Percentiles rank a stretch among this genome's conserved stretches.
These are phyloP conservation scores for Aspergillus latus DNA, from an alignment of 2,329 filamentous ascomycete species.

Conservation along the genomic window DNA sequence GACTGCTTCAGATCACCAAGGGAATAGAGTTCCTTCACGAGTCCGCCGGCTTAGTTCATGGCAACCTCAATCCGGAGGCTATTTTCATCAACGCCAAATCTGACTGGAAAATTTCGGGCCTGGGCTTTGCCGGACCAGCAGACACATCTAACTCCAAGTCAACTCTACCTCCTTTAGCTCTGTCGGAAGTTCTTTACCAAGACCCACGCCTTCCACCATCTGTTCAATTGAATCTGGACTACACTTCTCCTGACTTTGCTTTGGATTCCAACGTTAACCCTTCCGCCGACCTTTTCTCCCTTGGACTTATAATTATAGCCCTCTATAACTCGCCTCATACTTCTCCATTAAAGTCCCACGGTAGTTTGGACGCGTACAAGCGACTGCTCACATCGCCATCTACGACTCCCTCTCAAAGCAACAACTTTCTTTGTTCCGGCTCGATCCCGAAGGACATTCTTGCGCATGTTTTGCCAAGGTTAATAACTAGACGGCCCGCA, in stretches of 20 bases:
- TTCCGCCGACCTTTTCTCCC: conserved; percentile 87
- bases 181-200: conserved; percentile 80
- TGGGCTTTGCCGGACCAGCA: conserved; percentile 81
- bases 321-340: conserved; percentile 92
- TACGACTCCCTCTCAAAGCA: conserved; percentile 72
- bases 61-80: conserved; percentile 89
- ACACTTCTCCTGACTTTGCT: conserved; percentile 90
- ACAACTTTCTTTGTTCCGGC: conserved; percentile 80
- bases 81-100: conserved; percentile 95
- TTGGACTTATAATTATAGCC: conserved; percentile 83
- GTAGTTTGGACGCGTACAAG: conserved; percentile 81
- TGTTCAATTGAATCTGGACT: conserved; percentile 90
- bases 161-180: conserved; percentile 73
- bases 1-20: conserved; percentile 86
- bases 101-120: conserved; percentile 97
- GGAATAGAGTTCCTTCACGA: conserved; percentile 94
- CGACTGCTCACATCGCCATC: conserved; percentile 76
- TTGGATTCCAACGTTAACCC: conserved; percentile 84
- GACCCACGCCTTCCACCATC: conserved; percentile 77
- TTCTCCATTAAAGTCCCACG: conserved; percentile 80
- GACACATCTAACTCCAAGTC: conserved; percentile 72
- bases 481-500: conserved; percentile 84
- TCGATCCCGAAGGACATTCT: conserved; percentile 79
- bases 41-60: conserved; percentile 89
- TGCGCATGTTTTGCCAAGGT: conserved; percentile 72